Evolutionary conservation across 306 rosid genomes (phyloP), one percentile per base, ranked within the genome.

Genomic region (Cyamopsis tetragonoloba): DNA sequence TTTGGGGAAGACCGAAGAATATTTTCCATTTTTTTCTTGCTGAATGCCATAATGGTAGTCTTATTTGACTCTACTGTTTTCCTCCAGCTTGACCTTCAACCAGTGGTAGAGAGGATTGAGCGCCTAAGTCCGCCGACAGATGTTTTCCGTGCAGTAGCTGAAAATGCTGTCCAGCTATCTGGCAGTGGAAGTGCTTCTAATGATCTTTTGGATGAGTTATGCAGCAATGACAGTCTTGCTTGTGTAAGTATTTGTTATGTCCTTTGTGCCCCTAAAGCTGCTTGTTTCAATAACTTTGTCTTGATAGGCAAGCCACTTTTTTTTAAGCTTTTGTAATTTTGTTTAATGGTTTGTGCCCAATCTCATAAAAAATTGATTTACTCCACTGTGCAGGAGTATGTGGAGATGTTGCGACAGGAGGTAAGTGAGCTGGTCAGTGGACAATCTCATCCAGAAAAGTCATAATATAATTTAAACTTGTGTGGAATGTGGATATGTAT

Each of bases 71-170:
- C 4, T 56, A 17, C 49, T 24, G 54, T 17, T 62, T 20, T 62
- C 59, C 65, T 75, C 38, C 80, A 89, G 97, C 65, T 68, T 78
- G 80, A 81, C 68, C 74, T 84, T 32, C 88, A 76, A 66, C 77
- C 75, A 48, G 85, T 90, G 72, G 86, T 58, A 37, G 83, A 71
- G 74, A 83, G 82, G 79, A 88, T 95, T 57, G 86, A 55, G 54
- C 77, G 18, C 61, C 68, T 60, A 54, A 73, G 79, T 81, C 73
- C 83, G 39, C 84, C 91, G 0, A 76, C 47, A 26, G 86, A 85
- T 73, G 75, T 88, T 47, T 95, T 95, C 80, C 87, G 83, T 26
- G 84, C 86, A 22, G 69, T 88, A 39, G 95, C 77, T 57, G 97
- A 90, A 79, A 86, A 84, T 72, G 87, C 95, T 37, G 80, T 75